Evolutionary conservation across 208 protist genomes (phyloP).

Genomic region (Leishmania gerbilli): DNA sequence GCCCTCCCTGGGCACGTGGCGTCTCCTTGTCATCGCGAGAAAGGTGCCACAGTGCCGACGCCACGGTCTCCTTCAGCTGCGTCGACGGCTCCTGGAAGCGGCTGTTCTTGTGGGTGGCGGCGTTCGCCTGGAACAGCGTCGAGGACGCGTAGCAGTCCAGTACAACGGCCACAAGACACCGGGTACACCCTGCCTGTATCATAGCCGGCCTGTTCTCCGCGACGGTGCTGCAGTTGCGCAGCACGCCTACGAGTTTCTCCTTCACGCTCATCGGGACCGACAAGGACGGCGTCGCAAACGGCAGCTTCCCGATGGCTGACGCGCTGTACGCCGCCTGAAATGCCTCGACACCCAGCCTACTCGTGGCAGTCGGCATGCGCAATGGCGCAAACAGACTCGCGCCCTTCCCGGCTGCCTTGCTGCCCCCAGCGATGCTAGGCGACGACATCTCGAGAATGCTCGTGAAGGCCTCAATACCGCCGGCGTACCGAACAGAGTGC

Average conservation of each 20-base stretch:
- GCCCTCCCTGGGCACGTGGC: conserved; percentile 70
- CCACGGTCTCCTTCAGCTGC: conserved; percentile 87
- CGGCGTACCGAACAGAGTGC: conserved; percentile 71
- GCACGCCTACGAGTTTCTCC: conserved; percentile 86
- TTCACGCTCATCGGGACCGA: conserved; percentile 69
- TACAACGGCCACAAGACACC: conserved; percentile 70
- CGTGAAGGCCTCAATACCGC: conserved; percentile 75
- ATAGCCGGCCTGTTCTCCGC: conserved; percentile 75
- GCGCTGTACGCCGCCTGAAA: conserved; percentile 30
- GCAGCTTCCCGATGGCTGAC: conserved; percentile 35
- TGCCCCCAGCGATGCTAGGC: conserved; percentile 40
- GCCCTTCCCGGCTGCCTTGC: conserved; percentile 19
- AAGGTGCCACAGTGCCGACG: conserved; percentile 89
- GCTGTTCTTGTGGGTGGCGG: conserved; percentile 49
- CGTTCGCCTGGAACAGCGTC: conserved; percentile 39
- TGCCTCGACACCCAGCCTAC: conserved; percentile 14
- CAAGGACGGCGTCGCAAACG: conserved; percentile 29
- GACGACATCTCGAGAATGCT: conserved; percentile 68
- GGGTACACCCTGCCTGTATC: conserved; percentile 59
- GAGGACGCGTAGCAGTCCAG: conserved; percentile 68
- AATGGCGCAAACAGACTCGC: conserved; percentile 20
- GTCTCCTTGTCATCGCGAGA: conserved; percentile 88
- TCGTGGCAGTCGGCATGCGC: conserved; percentile 17
- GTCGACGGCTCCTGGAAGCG: conserved; percentile 56
- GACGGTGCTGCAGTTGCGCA: conserved; percentile 89